phyloP scores from a whole-genome alignment of 73 alveolate genomes.

The Paramecium sonneborni region DNA sequence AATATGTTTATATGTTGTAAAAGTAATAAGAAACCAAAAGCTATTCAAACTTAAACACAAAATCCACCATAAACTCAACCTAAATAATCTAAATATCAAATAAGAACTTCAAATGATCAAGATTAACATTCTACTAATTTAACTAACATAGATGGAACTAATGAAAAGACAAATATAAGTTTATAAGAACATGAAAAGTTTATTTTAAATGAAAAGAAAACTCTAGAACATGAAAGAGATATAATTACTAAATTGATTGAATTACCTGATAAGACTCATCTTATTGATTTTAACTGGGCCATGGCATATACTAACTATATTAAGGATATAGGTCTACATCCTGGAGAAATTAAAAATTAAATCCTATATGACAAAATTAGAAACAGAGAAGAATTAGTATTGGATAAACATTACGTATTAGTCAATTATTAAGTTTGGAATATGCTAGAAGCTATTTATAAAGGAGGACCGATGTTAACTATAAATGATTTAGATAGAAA shows the following conservation, averaged over 20 bases:
- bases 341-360: background rate
- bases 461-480: slow-evolving; percentile 17
- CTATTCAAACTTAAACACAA: background rate
- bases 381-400: background rate
- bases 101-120: background rate
- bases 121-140: background rate
- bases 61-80: background rate
- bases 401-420: background rate
- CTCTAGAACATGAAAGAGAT: background rate
- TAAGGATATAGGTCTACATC: background rate
- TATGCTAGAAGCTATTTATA: background rate
- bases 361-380: background rate
- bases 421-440: background rate
- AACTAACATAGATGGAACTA: background rate
- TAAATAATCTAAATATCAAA: background rate
- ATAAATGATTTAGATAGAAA: background rate
- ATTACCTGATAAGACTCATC: slow-evolving; percentile 2
- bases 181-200: background rate
- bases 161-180: background rate
- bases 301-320: background rate
- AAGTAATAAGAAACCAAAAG: background rate
- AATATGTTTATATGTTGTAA: slow-evolving; percentile 9
- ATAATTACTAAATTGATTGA: background rate
- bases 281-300: slow-evolving; percentile 26
- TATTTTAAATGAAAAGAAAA: background rate